Conservation (phyloP, 305 asterid genomes). For the Solanum aculeatissimum region DNA sequence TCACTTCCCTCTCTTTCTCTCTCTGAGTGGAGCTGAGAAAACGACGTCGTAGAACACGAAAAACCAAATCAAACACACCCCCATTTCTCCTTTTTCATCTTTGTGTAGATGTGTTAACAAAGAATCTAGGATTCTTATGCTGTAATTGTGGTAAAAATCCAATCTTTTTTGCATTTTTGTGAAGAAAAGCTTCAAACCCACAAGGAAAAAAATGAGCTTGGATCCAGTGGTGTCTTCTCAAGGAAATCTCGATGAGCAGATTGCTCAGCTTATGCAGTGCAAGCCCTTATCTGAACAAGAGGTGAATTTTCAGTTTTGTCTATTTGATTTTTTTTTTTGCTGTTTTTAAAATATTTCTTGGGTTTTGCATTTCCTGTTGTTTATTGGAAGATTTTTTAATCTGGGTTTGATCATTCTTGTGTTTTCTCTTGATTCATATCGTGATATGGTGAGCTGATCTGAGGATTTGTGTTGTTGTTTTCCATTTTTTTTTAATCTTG, state of each 20-base stretch:
- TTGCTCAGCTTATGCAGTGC: slow-evolving; percentile 55
- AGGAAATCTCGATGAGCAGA: slow-evolving; percentile 53
- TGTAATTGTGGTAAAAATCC: background rate
- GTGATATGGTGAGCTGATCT: background rate
- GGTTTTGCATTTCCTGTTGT: background rate
- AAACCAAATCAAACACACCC: background rate
- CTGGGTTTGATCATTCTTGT: background rate
- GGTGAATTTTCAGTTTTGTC: slow-evolving; percentile 10
- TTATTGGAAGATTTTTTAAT: background rate
- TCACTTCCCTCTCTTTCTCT: background rate
- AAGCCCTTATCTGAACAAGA: slow-evolving; percentile 54
- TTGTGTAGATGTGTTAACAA: background rate
- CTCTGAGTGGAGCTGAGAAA: background rate
- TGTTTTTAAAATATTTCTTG: background rate
- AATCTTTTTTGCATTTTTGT: background rate
- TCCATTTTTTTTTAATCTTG: background rate
- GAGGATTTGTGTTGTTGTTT: background rate
- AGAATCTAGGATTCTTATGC: background rate
- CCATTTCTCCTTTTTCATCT: background rate
- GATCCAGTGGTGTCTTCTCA: slow-evolving; percentile 22
- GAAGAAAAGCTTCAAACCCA: background rate
- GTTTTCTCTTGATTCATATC: background rate
- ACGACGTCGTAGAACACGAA: background rate
- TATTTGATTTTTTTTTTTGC: too few relatives aligned
- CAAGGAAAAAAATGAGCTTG: slow-evolving; percentile 15